Base-by-base conservation (phyloP, 1,284 basidiomycete genomes). In the Xanthoconium separans region DNA sequence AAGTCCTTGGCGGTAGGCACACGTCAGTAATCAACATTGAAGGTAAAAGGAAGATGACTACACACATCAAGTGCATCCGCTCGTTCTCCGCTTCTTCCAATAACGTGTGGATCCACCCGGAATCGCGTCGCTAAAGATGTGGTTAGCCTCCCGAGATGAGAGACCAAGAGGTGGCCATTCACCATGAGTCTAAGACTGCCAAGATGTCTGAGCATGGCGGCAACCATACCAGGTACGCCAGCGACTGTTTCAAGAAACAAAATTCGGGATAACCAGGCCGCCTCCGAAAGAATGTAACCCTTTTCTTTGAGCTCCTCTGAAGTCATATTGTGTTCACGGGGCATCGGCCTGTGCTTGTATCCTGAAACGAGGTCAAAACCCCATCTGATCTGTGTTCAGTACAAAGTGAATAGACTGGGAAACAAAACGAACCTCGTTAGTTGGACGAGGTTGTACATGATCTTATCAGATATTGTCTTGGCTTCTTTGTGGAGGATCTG, bases 11-110 rank as follows among this genome's bases (percentile, higher is more conserved):
- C 24, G 50, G 36, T 39, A 55, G 48, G 45, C 56, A 54, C 54
- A 54, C 43, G 47, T 61, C 53, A 57, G 42, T 51, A 44, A 60
- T 58, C 34, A 55, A 44, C 27, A 40, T 15, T 6, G 29, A 27
- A 40, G 27, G 30, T 13, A 50, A 47, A 29, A 33, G 15, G 47
- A 12, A 43, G 42, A 56, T 50, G 49, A 53, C 47, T 24, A 44
- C 48, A 47, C 44, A 87, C 91, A 95, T 91, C 39, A 95, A 77
- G 72, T 95, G 93, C 92, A 95, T 94, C 48, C 94, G 79, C 73
- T 98, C 95, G 67, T 98, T 98, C 69, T 98, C 95, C 8, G 94
- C 94, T 74, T 98, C 95, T 69, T 95, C 90, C 27, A 96, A 76
- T 39, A 93, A 80, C 4, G 92, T 94, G 62, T 84, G 82, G 58